These are phyloP conservation scores for Leccinum sublutescens DNA, from an alignment of 768 basidiomycete species.

Conservation along the genomic window DNA sequence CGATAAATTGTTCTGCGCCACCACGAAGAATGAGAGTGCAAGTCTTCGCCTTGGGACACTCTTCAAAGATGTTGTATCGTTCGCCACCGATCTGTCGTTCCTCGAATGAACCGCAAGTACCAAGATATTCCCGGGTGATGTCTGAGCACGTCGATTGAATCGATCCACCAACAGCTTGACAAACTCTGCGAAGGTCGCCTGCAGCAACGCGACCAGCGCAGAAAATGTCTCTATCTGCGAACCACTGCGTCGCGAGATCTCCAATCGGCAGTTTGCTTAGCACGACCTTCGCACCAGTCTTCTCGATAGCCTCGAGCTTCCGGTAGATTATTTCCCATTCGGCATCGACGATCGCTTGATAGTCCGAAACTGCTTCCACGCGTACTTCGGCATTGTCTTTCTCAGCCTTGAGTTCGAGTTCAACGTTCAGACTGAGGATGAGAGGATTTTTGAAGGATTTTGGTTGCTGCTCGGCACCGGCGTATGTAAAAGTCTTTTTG, in stretches of 20 bases:
- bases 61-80: conserved; percentile 92
- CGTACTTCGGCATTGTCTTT: conserved; percentile 99
- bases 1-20: conserved; percentile 98
- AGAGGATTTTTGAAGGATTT: conserved; percentile 88
- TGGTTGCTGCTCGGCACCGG: conserved; percentile 98
- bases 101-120: conserved; percentile 89
- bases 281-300: conserved; percentile 96
- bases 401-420: conserved; percentile 97
- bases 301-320: conserved; percentile 93
- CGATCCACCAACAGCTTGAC: conserved; percentile 93
- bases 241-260: conserved; percentile 98
- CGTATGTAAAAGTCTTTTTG: conserved; percentile 99
- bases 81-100: conserved; percentile 97
- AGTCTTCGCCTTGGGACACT: conserved; percentile 91
- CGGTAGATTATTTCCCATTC: conserved; percentile 99
- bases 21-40: conserved; percentile 93
- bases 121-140: conserved; percentile 85
- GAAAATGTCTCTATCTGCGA: conserved; percentile 98
- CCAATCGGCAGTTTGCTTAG: conserved; percentile 98
- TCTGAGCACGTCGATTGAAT: conserved; percentile 96
- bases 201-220: conserved; percentile 94
- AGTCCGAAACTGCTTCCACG: conserved; percentile 95
- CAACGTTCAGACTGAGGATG: conserved; percentile 93
- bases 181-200: conserved; percentile 88
- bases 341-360: conserved; percentile 98